Percentiles rank a stretch among this genome's conserved stretches.
Evolutionary conservation across 306 rosid species (phyloP).

Genomic region (Carpinus fangiana): DNA sequence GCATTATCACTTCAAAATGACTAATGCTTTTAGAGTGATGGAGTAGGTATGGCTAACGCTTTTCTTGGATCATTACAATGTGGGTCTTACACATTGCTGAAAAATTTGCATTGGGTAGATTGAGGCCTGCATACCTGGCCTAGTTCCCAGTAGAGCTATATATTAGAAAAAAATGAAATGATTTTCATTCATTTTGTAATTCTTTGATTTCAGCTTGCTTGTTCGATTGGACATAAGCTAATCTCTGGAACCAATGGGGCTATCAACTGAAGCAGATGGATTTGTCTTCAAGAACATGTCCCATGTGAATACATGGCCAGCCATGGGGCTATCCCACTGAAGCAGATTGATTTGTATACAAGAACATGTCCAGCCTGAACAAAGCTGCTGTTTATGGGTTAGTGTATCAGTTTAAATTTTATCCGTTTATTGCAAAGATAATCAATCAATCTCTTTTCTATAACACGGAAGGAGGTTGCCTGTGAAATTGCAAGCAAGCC

Average conservation of each 20-base stretch:
- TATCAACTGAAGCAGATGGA: constrained; percentile 6
- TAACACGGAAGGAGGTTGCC: background rate
- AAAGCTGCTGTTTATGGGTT: background rate
- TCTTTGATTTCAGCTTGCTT: constrained; percentile 30
- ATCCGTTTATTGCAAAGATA: background rate
- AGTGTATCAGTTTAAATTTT: background rate
- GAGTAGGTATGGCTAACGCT: no score
- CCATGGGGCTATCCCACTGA: background rate
- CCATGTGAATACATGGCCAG: background rate
- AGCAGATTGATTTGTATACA: background rate
- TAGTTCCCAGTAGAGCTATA: background rate
- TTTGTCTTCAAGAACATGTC: background rate
- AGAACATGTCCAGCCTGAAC: constrained; percentile 8
- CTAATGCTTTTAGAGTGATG: no score
- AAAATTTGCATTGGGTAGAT: background rate
- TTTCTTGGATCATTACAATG: no score
- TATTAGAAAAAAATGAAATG: background rate
- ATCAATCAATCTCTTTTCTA: background rate
- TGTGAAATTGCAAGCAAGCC: constrained; percentile 6
- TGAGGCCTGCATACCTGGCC: background rate
- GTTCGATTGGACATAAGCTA: constrained; percentile 25
- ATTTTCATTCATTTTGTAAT: background rate
- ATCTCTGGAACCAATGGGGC: constrained; percentile 1
- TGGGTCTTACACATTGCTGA: background rate
- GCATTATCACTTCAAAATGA: no score